phyloP scores from a whole-genome alignment of 1,139 yeast genomes.

The Pichia sp. region DNA sequence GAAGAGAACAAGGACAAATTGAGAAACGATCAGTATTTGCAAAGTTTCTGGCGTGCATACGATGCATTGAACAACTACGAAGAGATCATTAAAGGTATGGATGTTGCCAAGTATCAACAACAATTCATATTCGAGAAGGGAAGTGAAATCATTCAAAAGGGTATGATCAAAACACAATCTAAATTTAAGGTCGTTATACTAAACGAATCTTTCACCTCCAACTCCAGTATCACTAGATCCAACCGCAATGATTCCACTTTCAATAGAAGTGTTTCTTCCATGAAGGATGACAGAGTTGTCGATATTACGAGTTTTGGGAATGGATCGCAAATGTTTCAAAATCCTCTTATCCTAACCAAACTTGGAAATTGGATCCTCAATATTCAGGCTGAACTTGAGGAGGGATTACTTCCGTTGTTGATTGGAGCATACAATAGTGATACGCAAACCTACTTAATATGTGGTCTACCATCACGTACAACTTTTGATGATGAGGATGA shows the following conservation, averaged over 20 bases:
- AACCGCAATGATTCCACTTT: slow-evolving; percentile 12
- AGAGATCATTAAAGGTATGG: slow-evolving; percentile 60
- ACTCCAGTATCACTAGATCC: slow-evolving; percentile 16
- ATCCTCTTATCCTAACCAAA: slow-evolving; percentile 78
- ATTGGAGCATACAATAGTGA: slow-evolving; percentile 75
- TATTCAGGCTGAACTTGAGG: slow-evolving; percentile 76
- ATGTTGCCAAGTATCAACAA: slow-evolving; percentile 75
- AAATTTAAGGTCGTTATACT: slow-evolving; percentile 81
- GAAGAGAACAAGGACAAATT: no score
- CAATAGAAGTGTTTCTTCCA: slow-evolving; percentile 10
- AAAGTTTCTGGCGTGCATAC: slow-evolving; percentile 94
- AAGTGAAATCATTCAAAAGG: slow-evolving; percentile 77
- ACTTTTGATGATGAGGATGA: slow-evolving; percentile 30
- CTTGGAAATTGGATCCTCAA: slow-evolving; percentile 90
- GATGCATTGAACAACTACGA: slow-evolving; percentile 71
- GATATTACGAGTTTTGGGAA: slow-evolving; percentile 28
- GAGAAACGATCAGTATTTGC: slow-evolving; percentile 70
- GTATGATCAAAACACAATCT: slow-evolving; percentile 69
- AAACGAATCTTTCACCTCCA: slow-evolving; percentile 49
- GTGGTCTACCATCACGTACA: slow-evolving; percentile 85
- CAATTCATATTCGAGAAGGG: slow-evolving; percentile 86
- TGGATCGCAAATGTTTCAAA: slow-evolving; percentile 66
- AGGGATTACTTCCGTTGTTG: slow-evolving; percentile 70
- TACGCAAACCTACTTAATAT: slow-evolving; percentile 77
- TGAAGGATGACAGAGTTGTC: slow-evolving; percentile 26